Percentiles rank a stretch among this genome's conserved stretches.
phyloP scores from a whole-genome alignment of 208 protist genomes.

The Wallacemonas sp. region DNA sequence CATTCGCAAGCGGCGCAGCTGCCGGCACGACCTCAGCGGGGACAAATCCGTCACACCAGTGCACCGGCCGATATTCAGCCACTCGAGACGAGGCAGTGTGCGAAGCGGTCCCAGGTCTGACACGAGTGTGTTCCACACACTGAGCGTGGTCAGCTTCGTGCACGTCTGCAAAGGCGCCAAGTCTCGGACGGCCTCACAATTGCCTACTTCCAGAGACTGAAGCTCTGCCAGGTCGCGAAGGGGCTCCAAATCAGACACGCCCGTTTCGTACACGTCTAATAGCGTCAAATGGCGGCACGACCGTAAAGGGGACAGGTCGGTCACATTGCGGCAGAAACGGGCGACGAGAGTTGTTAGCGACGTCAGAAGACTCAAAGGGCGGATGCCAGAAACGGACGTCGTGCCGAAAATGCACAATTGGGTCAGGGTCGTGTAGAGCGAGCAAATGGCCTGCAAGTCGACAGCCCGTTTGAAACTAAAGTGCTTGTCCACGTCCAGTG shows the following conservation, averaged over 20 bases:
- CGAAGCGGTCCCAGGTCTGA: neutral
- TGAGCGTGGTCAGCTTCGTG: too few relatives aligned
- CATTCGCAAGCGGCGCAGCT: neutral
- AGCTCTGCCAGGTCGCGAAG: neutral
- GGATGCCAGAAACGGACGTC: too few relatives aligned
- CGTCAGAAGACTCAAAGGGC: too few relatives aligned
- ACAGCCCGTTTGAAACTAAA: neutral
- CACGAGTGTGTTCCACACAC: too few relatives aligned
- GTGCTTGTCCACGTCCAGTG: neutral
- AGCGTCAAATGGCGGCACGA: neutral
- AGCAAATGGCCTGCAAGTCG: too few relatives aligned
- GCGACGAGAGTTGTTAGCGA: too few relatives aligned
- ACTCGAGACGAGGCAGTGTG: neutral
- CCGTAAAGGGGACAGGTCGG: neutral
- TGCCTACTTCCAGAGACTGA: neutral
- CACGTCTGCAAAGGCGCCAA: too few relatives aligned
- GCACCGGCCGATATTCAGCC: neutral
- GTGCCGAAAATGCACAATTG: neutral
- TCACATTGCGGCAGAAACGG: too few relatives aligned
- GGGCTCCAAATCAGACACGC: neutral
- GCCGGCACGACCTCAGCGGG: neutral
- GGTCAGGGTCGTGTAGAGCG: too few relatives aligned
- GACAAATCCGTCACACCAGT: neutral
- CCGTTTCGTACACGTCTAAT: neutral
- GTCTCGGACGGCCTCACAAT: neutral